Conservation (phyloP, 2,329 filamentous ascomycete genomes). For the Cercospora sojina region DNA sequence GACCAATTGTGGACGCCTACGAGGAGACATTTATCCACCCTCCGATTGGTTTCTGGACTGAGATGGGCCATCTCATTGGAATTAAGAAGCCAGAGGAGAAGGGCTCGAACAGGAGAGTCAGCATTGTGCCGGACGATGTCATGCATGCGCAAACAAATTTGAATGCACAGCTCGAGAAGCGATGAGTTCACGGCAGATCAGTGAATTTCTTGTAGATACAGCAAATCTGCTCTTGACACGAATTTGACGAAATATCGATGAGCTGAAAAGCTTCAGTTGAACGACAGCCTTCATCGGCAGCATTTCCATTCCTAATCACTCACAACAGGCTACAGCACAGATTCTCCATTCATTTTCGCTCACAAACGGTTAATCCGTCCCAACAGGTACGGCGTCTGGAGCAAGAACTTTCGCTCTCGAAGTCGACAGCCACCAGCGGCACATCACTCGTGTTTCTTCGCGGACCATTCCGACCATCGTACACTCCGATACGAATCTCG, state of each 20-base stretch:
- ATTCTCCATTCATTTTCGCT: neutral
- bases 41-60: slow-evolving; percentile 55
- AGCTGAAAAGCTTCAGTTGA: neutral
- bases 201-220: neutral
- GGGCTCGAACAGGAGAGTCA: slow-evolving; percentile 15
- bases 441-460: neutral
- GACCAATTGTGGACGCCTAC: slow-evolving; percentile 58
- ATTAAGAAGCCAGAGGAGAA: slow-evolving; percentile 26
- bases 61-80: slow-evolving; percentile 49
- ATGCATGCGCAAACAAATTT: slow-evolving; percentile 17
- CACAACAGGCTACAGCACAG: neutral
- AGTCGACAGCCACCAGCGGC: neutral
- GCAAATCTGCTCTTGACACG: neutral
- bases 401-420: neutral
- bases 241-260: neutral
- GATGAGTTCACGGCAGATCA: neutral
- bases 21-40: slow-evolving; percentile 51
- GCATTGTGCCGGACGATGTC: slow-evolving; percentile 16
- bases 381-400: too few relatives aligned
- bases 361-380: too few relatives aligned
- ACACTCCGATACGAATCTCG: neutral
- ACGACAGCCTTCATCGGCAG: neutral
- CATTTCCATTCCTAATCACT: neutral
- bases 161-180: slow-evolving; percentile 13
- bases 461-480: neutral